These are phyloP conservation scores for Globisporangium heterothallicum DNA, from an alignment of 352 stramenopile genomes.

Conservation along the genomic window DNA sequence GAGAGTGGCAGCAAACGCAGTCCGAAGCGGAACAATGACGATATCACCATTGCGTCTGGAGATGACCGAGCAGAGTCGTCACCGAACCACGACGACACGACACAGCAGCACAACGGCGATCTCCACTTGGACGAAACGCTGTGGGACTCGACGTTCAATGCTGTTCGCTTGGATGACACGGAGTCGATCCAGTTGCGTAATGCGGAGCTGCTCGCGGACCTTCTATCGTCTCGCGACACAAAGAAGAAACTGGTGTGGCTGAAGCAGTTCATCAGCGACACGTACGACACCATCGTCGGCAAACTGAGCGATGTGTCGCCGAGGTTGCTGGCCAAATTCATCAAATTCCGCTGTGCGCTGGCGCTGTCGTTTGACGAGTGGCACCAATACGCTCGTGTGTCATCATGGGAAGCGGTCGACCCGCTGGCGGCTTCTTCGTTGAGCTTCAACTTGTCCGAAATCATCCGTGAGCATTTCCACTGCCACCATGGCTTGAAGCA, in stretches of 20 bases:
- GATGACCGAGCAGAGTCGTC: no score
- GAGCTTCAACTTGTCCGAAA: conserved; percentile 28
- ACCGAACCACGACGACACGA: neutral
- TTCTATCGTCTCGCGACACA: conserved; percentile 39
- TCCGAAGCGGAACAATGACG: neutral
- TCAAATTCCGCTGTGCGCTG: conserved; percentile 35
- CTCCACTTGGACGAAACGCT: conserved; percentile 16
- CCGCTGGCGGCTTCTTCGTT: conserved; percentile 18
- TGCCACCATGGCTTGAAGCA: conserved; percentile 49
- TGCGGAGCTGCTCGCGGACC: conserved; percentile 14
- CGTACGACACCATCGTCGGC: conserved; percentile 62
- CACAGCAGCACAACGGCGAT: conserved; percentile 6
- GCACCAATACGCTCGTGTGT: conserved; percentile 6
- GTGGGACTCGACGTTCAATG: conserved; percentile 8
- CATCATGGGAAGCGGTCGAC: neutral
- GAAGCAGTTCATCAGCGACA: conserved; percentile 68
- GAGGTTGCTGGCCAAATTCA: conserved; percentile 14
- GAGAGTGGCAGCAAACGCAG: neutral
- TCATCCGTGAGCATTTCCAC: conserved; percentile 59
- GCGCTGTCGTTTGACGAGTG: conserved; percentile 45
- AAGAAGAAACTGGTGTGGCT: conserved; percentile 37
- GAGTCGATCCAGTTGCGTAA: neutral
- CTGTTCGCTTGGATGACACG: conserved; percentile 27
- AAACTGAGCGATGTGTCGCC: conserved; percentile 33
- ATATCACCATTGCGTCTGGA: no score